These are phyloP conservation scores for Potentilla sterilis DNA, from an alignment of 306 rosid species.

Conservation along the genomic window DNA sequence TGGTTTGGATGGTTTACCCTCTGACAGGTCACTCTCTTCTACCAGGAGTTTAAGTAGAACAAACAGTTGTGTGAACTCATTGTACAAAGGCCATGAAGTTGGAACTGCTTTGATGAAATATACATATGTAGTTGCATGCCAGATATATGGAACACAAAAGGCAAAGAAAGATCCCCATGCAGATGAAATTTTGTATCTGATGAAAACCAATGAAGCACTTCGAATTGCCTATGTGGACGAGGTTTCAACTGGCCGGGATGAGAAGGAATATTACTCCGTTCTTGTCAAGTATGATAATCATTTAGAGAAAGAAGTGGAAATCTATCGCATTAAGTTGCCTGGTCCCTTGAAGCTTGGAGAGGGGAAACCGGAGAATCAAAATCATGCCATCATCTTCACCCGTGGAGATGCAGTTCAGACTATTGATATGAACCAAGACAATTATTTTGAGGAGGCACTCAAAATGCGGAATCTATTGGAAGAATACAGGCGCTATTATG, in stretches of 20 bases:
- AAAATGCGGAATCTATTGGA: slow-evolving; percentile 79
- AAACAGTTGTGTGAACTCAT: slow-evolving; percentile 54
- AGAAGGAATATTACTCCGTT: slow-evolving; percentile 68
- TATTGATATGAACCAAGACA: slow-evolving; percentile 94
- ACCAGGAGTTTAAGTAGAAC: slow-evolving; percentile 61
- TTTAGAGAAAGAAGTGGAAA: slow-evolving; percentile 74
- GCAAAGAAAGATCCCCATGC: slow-evolving; percentile 73
- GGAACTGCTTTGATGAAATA: slow-evolving; percentile 93
- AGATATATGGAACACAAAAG: slow-evolving; percentile 89
- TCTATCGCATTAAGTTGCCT: slow-evolving; percentile 79
- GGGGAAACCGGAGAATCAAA: slow-evolving; percentile 96
- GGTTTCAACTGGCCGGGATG: slow-evolving; percentile 62
- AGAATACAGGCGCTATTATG: slow-evolving; percentile 56
- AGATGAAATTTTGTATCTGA: slow-evolving; percentile 67
- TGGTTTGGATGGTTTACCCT: slow-evolving; percentile 36
- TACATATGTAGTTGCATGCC: slow-evolving; percentile 94
- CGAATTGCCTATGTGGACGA: slow-evolving; percentile 87
- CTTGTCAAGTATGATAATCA: slow-evolving; percentile 76
- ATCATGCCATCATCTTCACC: slow-evolving; percentile 85
- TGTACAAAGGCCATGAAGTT: slow-evolving; percentile 89
- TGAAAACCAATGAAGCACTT: slow-evolving; percentile 73
- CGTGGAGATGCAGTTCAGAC: slow-evolving; percentile 96
- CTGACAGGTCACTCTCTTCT: slow-evolving; percentile 41
- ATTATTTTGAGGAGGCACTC: slow-evolving; percentile 91
- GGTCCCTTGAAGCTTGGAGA: slow-evolving; percentile 88